Percentiles rank a stretch among this genome's conserved stretches.
Conservation (phyloP, 805 yeast genomes). For the Alloascoidea africana region DNA sequence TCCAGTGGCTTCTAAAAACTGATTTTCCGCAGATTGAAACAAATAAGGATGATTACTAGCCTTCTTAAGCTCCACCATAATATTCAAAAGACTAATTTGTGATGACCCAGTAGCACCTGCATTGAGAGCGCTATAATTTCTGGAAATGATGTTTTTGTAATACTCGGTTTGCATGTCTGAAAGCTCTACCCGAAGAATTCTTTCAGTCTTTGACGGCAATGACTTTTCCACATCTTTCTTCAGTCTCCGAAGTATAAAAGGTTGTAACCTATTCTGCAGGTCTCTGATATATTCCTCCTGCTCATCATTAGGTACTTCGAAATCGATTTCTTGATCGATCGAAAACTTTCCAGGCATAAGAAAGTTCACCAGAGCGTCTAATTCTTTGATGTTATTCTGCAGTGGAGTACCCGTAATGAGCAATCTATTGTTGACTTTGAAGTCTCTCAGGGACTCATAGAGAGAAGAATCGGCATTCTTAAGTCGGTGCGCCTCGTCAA, state of each 20-base stretch:
- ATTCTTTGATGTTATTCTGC: slow-evolving; percentile 88
- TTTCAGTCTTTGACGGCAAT: slow-evolving; percentile 87
- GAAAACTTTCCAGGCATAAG: slow-evolving; percentile 88
- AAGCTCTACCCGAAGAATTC: slow-evolving; percentile 87
- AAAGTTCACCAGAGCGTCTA: slow-evolving; percentile 89
- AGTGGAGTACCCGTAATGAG: slow-evolving; percentile 96
- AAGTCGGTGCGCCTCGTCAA: slow-evolving; percentile 95
- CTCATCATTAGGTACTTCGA: slow-evolving; percentile 72
- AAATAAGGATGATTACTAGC: slow-evolving; percentile 96
- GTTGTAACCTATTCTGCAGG: slow-evolving; percentile 73
- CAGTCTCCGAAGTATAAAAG: slow-evolving; percentile 82
- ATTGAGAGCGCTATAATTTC: slow-evolving; percentile 82
- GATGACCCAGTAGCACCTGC: slow-evolving; percentile 62
- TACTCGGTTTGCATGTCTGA: slow-evolving; percentile 93
- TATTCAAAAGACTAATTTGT: slow-evolving; percentile 77
- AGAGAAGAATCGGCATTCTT: slow-evolving; percentile 89
- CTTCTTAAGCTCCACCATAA: slow-evolving; percentile 91
- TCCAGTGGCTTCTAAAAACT: slow-evolving; percentile 52
- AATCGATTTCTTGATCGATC: slow-evolving; percentile 91
- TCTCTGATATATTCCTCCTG: slow-evolving; percentile 84
- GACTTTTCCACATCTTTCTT: slow-evolving; percentile 97
- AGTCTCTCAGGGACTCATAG: slow-evolving; percentile 73
- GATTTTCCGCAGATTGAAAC: slow-evolving; percentile 84
- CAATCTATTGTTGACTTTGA: slow-evolving; percentile 71
- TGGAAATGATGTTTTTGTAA: slow-evolving; percentile 84